phyloP scores from a whole-genome alignment of 2,329 filamentous ascomycete species.

The Xylariaceae sp. region DNA sequence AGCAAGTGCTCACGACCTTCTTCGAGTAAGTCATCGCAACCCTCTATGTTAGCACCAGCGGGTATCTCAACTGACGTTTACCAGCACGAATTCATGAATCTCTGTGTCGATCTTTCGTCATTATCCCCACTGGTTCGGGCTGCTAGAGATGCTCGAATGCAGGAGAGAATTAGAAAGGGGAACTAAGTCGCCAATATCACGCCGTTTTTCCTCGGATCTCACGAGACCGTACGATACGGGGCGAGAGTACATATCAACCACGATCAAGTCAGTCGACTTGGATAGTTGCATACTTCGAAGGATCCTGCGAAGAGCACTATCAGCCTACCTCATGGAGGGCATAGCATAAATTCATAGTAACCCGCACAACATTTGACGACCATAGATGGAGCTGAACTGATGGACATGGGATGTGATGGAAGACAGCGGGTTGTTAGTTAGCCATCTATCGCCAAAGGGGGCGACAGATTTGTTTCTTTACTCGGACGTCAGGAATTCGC shows the following conservation, averaged over 20 bases:
- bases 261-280: conserved; percentile 5
- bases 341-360: conserved; percentile 12
- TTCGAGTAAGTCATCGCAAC: conserved; percentile 62
- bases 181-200: conserved; percentile 29
- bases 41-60: conserved; percentile 9
- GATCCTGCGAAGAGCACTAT: conserved; percentile 11
- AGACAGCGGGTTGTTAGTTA: conserved; percentile 16
- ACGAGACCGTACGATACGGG: conserved; percentile 2
- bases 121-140: conserved; percentile 82
- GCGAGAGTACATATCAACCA: conserved; percentile 7
- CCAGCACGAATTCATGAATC: conserved; percentile 76
- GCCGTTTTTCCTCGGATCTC: conserved; percentile 5
- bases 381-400: conserved; percentile 14
- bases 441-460: conserved; percentile 9
- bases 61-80: conserved; percentile 21
- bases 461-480: conserved; percentile 17
- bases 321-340: conserved; percentile 11
- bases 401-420: conserved; percentile 14
- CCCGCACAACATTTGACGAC: conserved; percentile 7
- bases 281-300: conserved; percentile 18
- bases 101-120: conserved; percentile 67
- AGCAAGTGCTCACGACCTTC: conserved; percentile 86
- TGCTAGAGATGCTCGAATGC: conserved; percentile 75
- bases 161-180: conserved; percentile 73
- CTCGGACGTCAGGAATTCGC: conserved; percentile 14